phyloP scores from a whole-genome alignment of 179 eudicot species.

The Beta macrorhiza region DNA sequence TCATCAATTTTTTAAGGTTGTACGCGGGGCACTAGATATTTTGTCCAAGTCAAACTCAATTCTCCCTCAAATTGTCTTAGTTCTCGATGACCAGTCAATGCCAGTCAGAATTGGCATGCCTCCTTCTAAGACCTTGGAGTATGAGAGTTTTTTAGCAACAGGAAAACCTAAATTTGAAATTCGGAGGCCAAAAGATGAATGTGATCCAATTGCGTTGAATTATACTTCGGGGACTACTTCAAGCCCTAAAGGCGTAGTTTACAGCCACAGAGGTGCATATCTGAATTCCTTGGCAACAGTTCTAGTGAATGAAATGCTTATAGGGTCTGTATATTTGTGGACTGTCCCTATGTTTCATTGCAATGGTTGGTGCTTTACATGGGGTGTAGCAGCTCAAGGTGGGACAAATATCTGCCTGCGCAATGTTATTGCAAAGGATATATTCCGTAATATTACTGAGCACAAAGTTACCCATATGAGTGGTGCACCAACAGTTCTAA shows the following conservation, averaged over 20 bases:
- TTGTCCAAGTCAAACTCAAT: constrained; percentile 39
- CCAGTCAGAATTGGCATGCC: neutral
- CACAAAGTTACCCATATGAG: constrained; percentile 62
- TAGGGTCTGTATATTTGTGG: constrained; percentile 71
- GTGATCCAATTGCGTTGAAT: constrained; percentile 71
- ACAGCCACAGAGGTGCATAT: constrained; percentile 84
- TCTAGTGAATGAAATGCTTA: constrained; percentile 52
- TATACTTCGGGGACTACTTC: constrained; percentile 90
- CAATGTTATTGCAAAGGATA: constrained; percentile 48
- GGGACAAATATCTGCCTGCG: constrained; percentile 75
- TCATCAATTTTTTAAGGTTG: constrained; percentile 43
- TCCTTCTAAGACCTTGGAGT: constrained; percentile 34
- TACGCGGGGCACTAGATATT: constrained; percentile 52
- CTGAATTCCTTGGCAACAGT: constrained; percentile 63
- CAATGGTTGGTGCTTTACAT: constrained; percentile 85
- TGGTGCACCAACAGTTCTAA: constrained; percentile 81
- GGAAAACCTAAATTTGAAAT: constrained; percentile 51
- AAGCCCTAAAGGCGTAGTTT: constrained; percentile 80
- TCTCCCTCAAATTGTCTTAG: constrained; percentile 55
- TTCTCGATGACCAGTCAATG: constrained; percentile 36
- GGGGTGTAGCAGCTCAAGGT: constrained; percentile 81
- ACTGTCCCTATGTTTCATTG: constrained; percentile 91
- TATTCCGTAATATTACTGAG: constrained; percentile 44
- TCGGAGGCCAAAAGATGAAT: constrained; percentile 59
- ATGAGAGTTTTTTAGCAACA: constrained; percentile 46